Base-by-base conservation (phyloP, 805 yeast genomes). In the Spathaspora hagerdaliae region DNA sequence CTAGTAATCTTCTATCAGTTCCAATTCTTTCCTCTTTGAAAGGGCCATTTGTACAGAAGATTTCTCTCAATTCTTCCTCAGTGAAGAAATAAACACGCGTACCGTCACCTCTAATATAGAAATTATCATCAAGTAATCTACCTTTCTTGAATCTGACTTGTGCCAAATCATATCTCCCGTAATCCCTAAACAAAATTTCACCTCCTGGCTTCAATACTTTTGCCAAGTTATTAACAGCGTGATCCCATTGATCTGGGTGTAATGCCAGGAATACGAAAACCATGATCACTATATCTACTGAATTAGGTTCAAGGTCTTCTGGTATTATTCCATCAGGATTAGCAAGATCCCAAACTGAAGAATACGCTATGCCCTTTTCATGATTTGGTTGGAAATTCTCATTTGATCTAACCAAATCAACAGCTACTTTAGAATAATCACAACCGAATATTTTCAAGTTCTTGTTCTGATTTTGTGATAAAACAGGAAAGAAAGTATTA, bases 61-160 rank as follows among this genome's bases (percentile, higher is more conserved):
- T 86, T 38, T 77, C 70, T 50, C 87, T 73, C 47, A 92, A 65
- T 66, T 94, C 97, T 48, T 92, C 96, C 61, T 92, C 98, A 2
- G 96, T 88, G 71, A 94, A 94, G 69, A 94, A 94, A 63, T 94
- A 94, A 10, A 94, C 99, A 55, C 99, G 75, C 0, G 99, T 94
- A 40, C 99, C 99, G 62, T 94, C 99, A 34, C 99, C 99, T 58
- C 99, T 80, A 34, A 91, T 89, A 65, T 94, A 94, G 60, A 94
- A 94, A 64, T 94, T 91, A 46, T 92, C 97, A 44, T 88, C 96
- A 45, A 94, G 64, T 27, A 88, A 66, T 56, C 98, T 78, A 40
- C 87, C 85, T 62, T 86, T 87, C 66, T 94, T 94, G 72, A 92
- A 90, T 55, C 99, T 70, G 45, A 94, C 85, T 61, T 94, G 99